Evolutionary conservation across 805 yeast genomes (phyloP).

Genomic region (Blastobotrys muscicola): DNA sequence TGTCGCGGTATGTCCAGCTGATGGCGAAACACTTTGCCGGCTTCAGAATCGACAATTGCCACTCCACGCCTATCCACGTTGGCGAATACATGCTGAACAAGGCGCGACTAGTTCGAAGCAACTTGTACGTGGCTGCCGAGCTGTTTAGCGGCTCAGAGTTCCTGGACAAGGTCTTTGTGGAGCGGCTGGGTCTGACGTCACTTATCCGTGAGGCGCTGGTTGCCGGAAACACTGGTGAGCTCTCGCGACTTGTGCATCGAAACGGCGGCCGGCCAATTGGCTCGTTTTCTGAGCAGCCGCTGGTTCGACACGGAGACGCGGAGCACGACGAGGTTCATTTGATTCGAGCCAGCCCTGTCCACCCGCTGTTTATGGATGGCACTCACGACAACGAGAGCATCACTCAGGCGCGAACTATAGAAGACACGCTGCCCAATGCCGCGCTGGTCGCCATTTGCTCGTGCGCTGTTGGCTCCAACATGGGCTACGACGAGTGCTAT

Average conservation of each 20-base stretch:
- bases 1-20: slow-evolving; percentile 63
- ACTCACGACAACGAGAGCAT: slow-evolving; percentile 95
- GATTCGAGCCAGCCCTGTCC: slow-evolving; percentile 66
- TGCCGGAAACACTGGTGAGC: slow-evolving; percentile 80
- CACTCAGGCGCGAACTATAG: slow-evolving; percentile 79
- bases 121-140: slow-evolving; percentile 89
- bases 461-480: slow-evolving; percentile 87
- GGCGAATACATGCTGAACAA: slow-evolving; percentile 82
- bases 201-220: slow-evolving; percentile 96
- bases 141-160: slow-evolving; percentile 87
- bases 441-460: slow-evolving; percentile 90
- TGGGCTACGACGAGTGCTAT: slow-evolving; percentile 89
- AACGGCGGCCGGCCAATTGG: slow-evolving; percentile 97
- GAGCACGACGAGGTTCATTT: slow-evolving; percentile 27
- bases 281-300: slow-evolving; percentile 70
- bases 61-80: slow-evolving; percentile 92
- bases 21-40: slow-evolving; percentile 77
- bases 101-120: slow-evolving; percentile 77
- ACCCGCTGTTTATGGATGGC: slow-evolving; percentile 94
- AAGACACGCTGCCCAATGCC: slow-evolving; percentile 90
- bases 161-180: slow-evolving; percentile 83
- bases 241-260: slow-evolving; percentile 75
- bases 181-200: slow-evolving; percentile 80
- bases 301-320: slow-evolving; percentile 35
- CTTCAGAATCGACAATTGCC: slow-evolving; percentile 89